Conservation (phyloP, 176 grass and related monocot species). For the Triticum urartu region DNA sequence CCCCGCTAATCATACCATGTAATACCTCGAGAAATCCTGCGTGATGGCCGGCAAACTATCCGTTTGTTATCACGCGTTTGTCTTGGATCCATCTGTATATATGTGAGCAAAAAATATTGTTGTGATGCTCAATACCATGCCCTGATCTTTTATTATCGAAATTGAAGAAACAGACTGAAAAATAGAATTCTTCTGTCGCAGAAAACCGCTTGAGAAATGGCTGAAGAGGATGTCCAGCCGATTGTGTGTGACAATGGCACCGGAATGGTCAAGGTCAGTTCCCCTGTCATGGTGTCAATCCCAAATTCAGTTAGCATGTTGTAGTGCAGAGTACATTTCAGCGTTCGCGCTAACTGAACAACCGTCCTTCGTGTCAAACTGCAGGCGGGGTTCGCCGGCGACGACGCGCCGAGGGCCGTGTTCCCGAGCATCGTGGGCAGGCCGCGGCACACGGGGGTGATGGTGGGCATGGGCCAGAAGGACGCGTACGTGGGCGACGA, state of each 20-base stretch:
- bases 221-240: constrained; percentile 81
- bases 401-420: constrained; percentile 84
- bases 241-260: constrained; percentile 92
- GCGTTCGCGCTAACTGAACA: neutral
- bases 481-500: constrained; percentile 90
- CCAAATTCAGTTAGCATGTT: neutral
- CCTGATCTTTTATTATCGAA: too few relatives aligned
- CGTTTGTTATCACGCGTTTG: neutral
- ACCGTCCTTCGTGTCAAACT: neutral
- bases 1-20: neutral
- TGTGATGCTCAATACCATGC: neutral
- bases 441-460: constrained; percentile 85
- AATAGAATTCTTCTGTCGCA: neutral
- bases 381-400: constrained; percentile 86
- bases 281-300: neutral
- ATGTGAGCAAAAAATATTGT: neutral
- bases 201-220: constrained; percentile 43
- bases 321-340: neutral
- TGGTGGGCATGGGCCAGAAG: constrained; percentile 96
- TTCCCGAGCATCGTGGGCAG: constrained; percentile 91
- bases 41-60: neutral
- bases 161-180: neutral
- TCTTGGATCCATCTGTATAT: neutral
- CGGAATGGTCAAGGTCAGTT: constrained; percentile 87
- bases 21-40: neutral